phyloP scores from a whole-genome alignment of 2,329 filamentous ascomycete species.

The Rhynchosporium secalis region DNA sequence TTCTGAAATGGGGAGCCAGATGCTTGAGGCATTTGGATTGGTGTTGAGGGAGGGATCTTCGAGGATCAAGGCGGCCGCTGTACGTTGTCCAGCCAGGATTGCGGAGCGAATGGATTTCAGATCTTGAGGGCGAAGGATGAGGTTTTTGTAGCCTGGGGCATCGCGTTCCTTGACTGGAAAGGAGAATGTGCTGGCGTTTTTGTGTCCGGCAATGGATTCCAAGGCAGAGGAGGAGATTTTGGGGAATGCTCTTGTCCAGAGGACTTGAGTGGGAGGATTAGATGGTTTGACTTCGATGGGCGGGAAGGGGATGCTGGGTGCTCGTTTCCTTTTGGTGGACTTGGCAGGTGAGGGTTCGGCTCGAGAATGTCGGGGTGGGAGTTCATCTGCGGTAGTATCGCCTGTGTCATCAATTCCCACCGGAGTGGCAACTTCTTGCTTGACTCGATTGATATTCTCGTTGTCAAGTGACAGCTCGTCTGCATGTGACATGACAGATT shows the following conservation, averaged over 20 bases:
- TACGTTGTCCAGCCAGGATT: slow-evolving; percentile 70
- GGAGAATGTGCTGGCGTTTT: slow-evolving; percentile 77
- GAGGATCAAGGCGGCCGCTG: slow-evolving; percentile 62
- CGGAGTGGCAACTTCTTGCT: slow-evolving; percentile 60
- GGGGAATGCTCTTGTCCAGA: slow-evolving; percentile 74
- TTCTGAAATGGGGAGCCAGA: slow-evolving; percentile 68
- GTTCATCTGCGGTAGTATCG: slow-evolving; percentile 57
- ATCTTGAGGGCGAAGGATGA: slow-evolving; percentile 74
- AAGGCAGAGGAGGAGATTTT: slow-evolving; percentile 71
- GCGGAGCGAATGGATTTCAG: slow-evolving; percentile 76
- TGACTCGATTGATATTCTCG: slow-evolving; percentile 48
- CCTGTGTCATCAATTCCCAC: slow-evolving; percentile 54
- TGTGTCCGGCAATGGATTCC: slow-evolving; percentile 75
- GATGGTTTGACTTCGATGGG: slow-evolving; percentile 44
- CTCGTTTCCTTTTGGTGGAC: slow-evolving; percentile 58
- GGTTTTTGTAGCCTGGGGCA: slow-evolving; percentile 72
- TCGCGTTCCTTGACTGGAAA: slow-evolving; percentile 72
- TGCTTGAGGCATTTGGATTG: slow-evolving; percentile 45
- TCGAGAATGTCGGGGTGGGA: slow-evolving; percentile 19
- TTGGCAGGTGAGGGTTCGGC: slow-evolving; percentile 40
- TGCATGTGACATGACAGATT: slow-evolving; percentile 48
- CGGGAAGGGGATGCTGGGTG: slow-evolving; percentile 31
- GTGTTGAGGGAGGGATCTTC: slow-evolving; percentile 56
- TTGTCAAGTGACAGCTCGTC: slow-evolving; percentile 52
- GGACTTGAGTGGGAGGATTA: slow-evolving; percentile 64